A percentile compares a stretch with the other conserved stretches of the same genome.
Evolutionary conservation across 768 basidiomycete genomes (phyloP).

Genomic region (Trametes punicea): DNA sequence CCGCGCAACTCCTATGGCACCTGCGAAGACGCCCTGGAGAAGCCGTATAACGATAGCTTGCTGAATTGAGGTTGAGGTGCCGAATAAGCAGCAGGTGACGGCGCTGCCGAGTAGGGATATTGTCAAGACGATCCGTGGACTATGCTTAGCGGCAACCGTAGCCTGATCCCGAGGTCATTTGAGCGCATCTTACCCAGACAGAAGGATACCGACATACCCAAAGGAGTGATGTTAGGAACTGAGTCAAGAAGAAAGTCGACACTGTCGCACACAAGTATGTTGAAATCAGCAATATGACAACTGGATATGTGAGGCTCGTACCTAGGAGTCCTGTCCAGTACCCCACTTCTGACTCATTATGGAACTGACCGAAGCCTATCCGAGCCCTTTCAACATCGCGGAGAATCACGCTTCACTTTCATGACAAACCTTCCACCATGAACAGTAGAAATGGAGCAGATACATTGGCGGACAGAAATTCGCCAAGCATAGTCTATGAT

Average conservation of each 20-base stretch:
- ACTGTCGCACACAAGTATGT: slow-evolving; percentile 39
- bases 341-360: slow-evolving; percentile 81
- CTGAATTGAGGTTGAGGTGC: slow-evolving; percentile 68
- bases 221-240: slow-evolving; percentile 90
- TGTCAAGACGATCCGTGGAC: slow-evolving; percentile 78
- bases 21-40: slow-evolving; percentile 88
- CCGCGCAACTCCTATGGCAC: slow-evolving; percentile 92
- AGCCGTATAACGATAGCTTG: slow-evolving; percentile 86
- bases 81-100: slow-evolving; percentile 72
- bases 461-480: slow-evolving; percentile 91
- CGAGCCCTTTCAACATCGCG: not conserved
- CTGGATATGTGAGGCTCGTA: slow-evolving; percentile 30
- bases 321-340: slow-evolving; percentile 87
- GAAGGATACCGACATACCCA: slow-evolving; percentile 56
- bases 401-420: not conserved
- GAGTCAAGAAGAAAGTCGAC: slow-evolving; percentile 87
- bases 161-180: slow-evolving; percentile 43
- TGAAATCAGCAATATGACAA: not conserved
- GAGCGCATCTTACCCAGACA: not conserved
- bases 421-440: slow-evolving; percentile 79
- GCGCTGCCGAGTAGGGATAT: slow-evolving; percentile 85
- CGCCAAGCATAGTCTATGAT: slow-evolving; percentile 83
- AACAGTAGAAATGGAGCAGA: slow-evolving; percentile 89
- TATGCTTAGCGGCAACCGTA: slow-evolving; percentile 91
- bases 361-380: slow-evolving; percentile 63